Evolutionary conservation across 225 moss, liverwort and hornwort genomes (phyloP), one percentile per base, ranked within the genome.

Genomic region (Rhytidiadelphus loreus): DNA sequence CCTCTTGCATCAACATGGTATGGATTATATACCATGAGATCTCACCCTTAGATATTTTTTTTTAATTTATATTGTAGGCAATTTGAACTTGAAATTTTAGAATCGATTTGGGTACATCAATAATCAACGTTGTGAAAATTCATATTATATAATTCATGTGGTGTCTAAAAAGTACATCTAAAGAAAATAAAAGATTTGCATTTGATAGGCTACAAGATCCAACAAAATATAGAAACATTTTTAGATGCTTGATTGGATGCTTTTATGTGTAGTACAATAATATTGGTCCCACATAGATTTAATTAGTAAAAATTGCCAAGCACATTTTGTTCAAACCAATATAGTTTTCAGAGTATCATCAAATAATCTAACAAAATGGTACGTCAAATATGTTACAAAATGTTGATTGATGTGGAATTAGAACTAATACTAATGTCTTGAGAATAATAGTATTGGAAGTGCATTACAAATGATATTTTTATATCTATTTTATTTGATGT

Each of bases 1-100:
- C 12, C 2, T 26, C 9, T 28, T 16, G 1, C 0, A 12, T 0
- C 6, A 0, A 33, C 4, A 48, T 33, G 5, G 9, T 35, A 52
- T 76, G 11, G 22, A 35, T 52, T 73, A 13, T 14, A 13, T 14
- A 23, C 32, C 22, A 20, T 48, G 1, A 19, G 48, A 46, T 46
- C 18, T 46, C 4, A 17, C 11, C 73, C 29, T 12, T 12, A 30
- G 7, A 48, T 17, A 48, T 48, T 74, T 1, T 48, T 74, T n/a
- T n/a, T n/a, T n/a, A n/a, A 2, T 6, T 7, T 48, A 19, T 48
- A 30, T 19, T 48, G 1, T 48, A 48, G 18, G 30, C 46, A 46
- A 33, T 13, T 0, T 21, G 3, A 52, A 76, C 12, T 50, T 33
- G 22, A 52, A 22, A 33, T 21, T 23, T 23, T 9, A 35, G 8